Percentiles rank a stretch among this genome's conserved stretches.
These are phyloP conservation scores for Colletotrichum somersetense DNA, from an alignment of 2,329 filamentous ascomycete species.

Conservation along the genomic window DNA sequence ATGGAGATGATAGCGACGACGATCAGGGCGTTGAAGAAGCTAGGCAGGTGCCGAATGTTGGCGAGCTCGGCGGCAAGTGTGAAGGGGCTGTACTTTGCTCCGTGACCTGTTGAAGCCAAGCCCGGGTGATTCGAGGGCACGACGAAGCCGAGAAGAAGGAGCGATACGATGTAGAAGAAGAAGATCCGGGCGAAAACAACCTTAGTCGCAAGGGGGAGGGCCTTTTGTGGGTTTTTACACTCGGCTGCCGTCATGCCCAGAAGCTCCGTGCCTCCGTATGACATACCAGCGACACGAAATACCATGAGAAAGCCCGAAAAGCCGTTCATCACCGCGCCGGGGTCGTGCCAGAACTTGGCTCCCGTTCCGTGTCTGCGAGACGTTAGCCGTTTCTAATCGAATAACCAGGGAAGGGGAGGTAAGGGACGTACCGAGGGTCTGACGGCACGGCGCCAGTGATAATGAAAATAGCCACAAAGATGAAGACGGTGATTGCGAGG, in stretches of 20 bases:
- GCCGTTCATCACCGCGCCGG: slow-evolving; percentile 58
- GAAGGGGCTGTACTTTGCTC: slow-evolving; percentile 47
- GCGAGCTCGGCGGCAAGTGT: slow-evolving; percentile 48
- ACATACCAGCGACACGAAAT: slow-evolving; percentile 59
- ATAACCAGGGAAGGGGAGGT: slow-evolving; percentile 52
- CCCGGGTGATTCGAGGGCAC: slow-evolving; percentile 59
- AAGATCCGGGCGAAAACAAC: slow-evolving; percentile 75
- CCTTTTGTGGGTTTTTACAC: slow-evolving; percentile 63
- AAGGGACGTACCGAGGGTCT: slow-evolving; percentile 53
- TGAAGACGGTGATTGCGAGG: slow-evolving; percentile 66
- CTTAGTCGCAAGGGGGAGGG: slow-evolving; percentile 85
- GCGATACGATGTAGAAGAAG: slow-evolving; percentile 66
- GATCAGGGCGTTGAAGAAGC: slow-evolving; percentile 54
- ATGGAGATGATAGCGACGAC: slow-evolving; percentile 52
- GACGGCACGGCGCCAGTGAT: slow-evolving; percentile 62
- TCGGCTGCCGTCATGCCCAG: slow-evolving; percentile 60
- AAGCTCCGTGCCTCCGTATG: slow-evolving; percentile 61
- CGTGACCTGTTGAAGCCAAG: slow-evolving; percentile 49
- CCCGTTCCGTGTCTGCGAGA: slow-evolving; percentile 35
- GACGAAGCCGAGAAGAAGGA: slow-evolving; percentile 65
- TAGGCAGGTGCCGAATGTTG: slow-evolving; percentile 46
- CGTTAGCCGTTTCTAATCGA: slow-evolving; percentile 7
- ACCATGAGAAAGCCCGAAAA: slow-evolving; percentile 57
- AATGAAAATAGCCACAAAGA: slow-evolving; percentile 67
- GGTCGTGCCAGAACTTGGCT: slow-evolving; percentile 63